phyloP scores from a whole-genome alignment of 2,329 filamentous ascomycete genomes.

The Microascus cirrosus region DNA sequence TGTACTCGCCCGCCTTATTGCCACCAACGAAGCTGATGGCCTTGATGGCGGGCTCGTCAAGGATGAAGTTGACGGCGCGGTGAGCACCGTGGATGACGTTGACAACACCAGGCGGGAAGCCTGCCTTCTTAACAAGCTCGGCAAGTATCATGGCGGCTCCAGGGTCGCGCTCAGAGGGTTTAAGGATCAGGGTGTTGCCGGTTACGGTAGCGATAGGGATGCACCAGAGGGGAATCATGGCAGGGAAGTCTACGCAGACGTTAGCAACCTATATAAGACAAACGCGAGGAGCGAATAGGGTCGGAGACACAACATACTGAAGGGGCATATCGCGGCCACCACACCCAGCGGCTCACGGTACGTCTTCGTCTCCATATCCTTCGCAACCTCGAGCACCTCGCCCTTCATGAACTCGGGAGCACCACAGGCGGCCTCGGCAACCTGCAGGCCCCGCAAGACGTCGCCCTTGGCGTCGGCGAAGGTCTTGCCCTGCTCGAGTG shows the following conservation, averaged over 20 bases:
- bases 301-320: constrained; percentile 48
- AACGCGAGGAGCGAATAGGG: neutral
- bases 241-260: constrained; percentile 58
- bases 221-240: constrained; percentile 89
- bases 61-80: constrained; percentile 74
- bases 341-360: constrained; percentile 76
- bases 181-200: constrained; percentile 74
- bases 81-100: constrained; percentile 76
- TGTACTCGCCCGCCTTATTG: constrained; percentile 85
- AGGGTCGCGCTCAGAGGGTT: constrained; percentile 78
- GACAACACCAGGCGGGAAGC: constrained; percentile 71
- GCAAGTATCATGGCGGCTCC: constrained; percentile 78
- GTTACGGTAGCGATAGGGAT: constrained; percentile 77
- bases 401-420: constrained; percentile 76
- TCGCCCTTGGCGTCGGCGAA: constrained; percentile 75
- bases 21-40: constrained; percentile 77
- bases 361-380: constrained; percentile 80
- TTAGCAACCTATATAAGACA: neutral
- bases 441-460: constrained; percentile 71
- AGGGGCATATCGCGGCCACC: constrained; percentile 75
- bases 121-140: constrained; percentile 68
- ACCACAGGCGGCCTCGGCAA: constrained; percentile 71
- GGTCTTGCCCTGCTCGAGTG: constrained; percentile 81
- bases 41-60: constrained; percentile 78
- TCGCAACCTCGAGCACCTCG: constrained; percentile 73